Conservation (phyloP, 805 yeast species). For the Danielozyma ontarioensis region DNA sequence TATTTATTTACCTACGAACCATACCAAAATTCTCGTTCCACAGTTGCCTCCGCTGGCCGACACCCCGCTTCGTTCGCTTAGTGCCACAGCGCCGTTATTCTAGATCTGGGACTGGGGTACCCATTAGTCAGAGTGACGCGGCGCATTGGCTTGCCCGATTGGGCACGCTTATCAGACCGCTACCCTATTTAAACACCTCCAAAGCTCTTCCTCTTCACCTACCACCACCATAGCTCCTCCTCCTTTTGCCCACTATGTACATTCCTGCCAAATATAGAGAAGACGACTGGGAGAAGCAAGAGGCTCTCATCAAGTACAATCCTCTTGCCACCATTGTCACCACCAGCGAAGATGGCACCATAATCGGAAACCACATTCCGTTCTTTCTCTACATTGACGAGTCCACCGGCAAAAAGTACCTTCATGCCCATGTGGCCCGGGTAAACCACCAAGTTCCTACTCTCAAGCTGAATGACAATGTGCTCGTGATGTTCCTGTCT, state of each 20-base stretch:
- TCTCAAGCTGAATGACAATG: slow-evolving; percentile 32
- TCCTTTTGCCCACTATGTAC: slow-evolving; percentile 21
- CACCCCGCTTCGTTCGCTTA: too few species aligned
- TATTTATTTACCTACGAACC: too few species aligned
- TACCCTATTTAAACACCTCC: too few species aligned
- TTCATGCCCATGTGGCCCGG: slow-evolving; percentile 53
- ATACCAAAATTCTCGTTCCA: too few species aligned
- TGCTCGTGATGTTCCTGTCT: slow-evolving; percentile 49
- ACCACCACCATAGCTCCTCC: background rate
- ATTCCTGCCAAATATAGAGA: slow-evolving; percentile 29
- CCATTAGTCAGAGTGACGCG: background rate
- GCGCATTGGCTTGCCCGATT: background rate
- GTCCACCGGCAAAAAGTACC: slow-evolving; percentile 30
- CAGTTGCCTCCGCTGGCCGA: too few species aligned
- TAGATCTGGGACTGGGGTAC: too few species aligned
- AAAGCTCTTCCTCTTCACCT: too few species aligned
- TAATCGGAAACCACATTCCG: slow-evolving; percentile 55
- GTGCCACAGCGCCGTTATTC: too few species aligned
- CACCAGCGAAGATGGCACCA: slow-evolving; percentile 28
- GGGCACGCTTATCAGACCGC: too few species aligned
- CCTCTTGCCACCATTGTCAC: slow-evolving; percentile 53
- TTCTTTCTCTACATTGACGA: slow-evolving; percentile 37
- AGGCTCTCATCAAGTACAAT: slow-evolving; percentile 36
- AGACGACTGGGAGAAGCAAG: slow-evolving; percentile 31
- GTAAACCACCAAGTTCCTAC: slow-evolving; percentile 46